phyloP scores from a whole-genome alignment of 2,329 filamentous ascomycete species.

The Calonectria crousiana region DNA sequence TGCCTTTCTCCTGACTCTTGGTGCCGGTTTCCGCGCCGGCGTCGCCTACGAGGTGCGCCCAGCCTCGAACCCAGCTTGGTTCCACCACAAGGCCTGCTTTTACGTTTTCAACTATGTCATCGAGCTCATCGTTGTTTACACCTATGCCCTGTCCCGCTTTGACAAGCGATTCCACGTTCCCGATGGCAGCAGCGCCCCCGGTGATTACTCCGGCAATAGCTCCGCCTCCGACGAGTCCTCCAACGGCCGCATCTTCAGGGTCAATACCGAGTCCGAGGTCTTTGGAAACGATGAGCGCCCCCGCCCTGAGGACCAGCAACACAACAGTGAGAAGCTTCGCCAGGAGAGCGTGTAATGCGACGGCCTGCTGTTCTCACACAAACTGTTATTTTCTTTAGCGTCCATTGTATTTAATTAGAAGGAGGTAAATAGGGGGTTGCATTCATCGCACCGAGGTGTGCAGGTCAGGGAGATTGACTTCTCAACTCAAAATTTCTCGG shows the following conservation, averaged over 20 bases:
- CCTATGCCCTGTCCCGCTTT: constrained; percentile 76
- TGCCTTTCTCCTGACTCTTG: constrained; percentile 71
- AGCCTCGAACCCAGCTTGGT: constrained; percentile 72
- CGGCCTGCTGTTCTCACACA: not conserved
- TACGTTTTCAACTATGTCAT: constrained; percentile 84
- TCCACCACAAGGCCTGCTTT: constrained; percentile 78
- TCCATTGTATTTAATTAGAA: not conserved
- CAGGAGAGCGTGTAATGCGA: constrained; percentile 34
- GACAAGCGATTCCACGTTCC: constrained; percentile 83
- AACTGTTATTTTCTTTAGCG: not conserved
- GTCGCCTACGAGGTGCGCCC: constrained; percentile 67
- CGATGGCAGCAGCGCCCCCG: constrained; percentile 72
- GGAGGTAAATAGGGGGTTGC: not conserved
- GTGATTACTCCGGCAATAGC: constrained; percentile 56
- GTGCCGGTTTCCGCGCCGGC: constrained; percentile 76
- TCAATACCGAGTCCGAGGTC: constrained; percentile 39
- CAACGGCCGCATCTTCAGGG: constrained; percentile 30
- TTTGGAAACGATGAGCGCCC: constrained; percentile 44
- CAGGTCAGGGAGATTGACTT: not conserved
- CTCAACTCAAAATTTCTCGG: not conserved
- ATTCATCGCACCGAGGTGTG: not conserved
- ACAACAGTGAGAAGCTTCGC: constrained; percentile 35
- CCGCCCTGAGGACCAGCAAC: constrained; percentile 27
- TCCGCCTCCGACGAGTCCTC: not conserved
- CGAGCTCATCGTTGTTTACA: constrained; percentile 77